Percentiles rank a stretch among this genome's conserved stretches.
Evolutionary conservation across 1,139 yeast genomes (phyloP).

Genomic region (Kazachstania sp.): DNA sequence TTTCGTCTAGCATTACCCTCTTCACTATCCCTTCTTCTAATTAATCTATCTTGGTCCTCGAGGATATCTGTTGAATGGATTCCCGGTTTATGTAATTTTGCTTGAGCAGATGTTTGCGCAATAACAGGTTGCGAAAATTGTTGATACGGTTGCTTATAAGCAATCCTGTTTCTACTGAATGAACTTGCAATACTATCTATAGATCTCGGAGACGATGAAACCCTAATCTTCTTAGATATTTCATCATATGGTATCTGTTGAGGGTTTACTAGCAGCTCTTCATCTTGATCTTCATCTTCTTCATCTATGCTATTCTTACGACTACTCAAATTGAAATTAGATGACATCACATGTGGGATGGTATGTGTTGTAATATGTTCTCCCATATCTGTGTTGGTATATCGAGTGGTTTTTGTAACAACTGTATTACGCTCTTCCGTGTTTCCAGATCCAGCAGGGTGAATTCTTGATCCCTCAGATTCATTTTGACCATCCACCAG

Average conservation of each 20-base stretch:
- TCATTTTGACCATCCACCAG: background rate
- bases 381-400: background rate
- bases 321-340: slow-evolving; percentile 1
- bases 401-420: background rate
- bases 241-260: background rate
- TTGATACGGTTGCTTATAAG: slow-evolving; percentile 24
- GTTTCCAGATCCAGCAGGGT: slow-evolving; percentile 14
- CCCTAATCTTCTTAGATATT: slow-evolving; percentile 6
- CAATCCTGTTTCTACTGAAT: slow-evolving; percentile 18
- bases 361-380: slow-evolving; percentile 2
- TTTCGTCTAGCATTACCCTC: slow-evolving; percentile 2
- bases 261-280: slow-evolving; percentile 13
- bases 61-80: slow-evolving; percentile 27
- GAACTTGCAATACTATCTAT: slow-evolving; percentile 25
- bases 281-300: slow-evolving; percentile 13
- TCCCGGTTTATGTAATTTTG: slow-evolving; percentile 31
- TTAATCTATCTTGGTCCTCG: slow-evolving; percentile 9
- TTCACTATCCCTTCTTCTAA: slow-evolving; percentile 4
- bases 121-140: slow-evolving; percentile 33
- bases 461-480: background rate
- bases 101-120: slow-evolving; percentile 34
- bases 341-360: background rate
- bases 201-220: slow-evolving; percentile 25
- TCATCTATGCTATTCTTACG: slow-evolving; percentile 5
- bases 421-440: slow-evolving; percentile 16